Conservation (phyloP, 1,284 basidiomycete species). For the Austropuccinia psidii region DNA sequence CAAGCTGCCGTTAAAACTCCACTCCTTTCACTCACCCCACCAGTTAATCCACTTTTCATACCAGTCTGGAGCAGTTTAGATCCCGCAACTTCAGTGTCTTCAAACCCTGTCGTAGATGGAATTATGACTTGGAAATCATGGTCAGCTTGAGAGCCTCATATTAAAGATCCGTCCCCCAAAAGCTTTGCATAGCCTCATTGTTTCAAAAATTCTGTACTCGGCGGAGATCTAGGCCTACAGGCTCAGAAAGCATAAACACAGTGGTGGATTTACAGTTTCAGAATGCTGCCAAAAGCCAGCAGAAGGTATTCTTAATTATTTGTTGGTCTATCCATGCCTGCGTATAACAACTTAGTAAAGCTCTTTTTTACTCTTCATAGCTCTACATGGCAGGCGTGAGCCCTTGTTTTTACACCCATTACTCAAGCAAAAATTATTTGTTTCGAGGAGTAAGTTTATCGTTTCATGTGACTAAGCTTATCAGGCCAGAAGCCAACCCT, state of each 20-base stretch:
- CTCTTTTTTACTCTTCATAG: not conserved
- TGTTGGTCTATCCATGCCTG: not conserved
- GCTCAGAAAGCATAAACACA: not conserved
- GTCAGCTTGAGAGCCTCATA: too few species aligned
- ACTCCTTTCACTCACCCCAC: not conserved
- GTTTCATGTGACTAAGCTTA: not conserved
- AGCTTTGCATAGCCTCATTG: not conserved
- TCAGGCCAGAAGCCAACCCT: not conserved
- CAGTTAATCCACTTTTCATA: conserved; percentile 24
- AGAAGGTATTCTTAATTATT: conserved; percentile 17
- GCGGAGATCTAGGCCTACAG: conserved; percentile 1
- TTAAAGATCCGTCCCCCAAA: too few species aligned
- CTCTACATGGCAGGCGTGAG: conserved; percentile 34
- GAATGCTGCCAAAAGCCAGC: not conserved
- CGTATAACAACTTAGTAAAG: not conserved
- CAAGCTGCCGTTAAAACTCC: conserved; percentile 19
- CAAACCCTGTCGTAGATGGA: conserved; percentile 33
- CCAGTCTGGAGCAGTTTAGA: conserved; percentile 25
- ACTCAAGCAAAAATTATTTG: conserved; percentile 28
- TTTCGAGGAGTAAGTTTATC: not conserved
- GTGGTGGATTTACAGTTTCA: conserved; percentile 12
- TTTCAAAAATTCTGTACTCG: not conserved
- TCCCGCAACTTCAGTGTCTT: conserved; percentile 2
- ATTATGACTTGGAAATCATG: conserved; percentile 35
- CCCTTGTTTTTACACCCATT: conserved; percentile 34